Evolutionary conservation across 208 protist species (phyloP), one percentile per base, ranked within the genome.

Genomic region (Entamoeba histolytica): DNA sequence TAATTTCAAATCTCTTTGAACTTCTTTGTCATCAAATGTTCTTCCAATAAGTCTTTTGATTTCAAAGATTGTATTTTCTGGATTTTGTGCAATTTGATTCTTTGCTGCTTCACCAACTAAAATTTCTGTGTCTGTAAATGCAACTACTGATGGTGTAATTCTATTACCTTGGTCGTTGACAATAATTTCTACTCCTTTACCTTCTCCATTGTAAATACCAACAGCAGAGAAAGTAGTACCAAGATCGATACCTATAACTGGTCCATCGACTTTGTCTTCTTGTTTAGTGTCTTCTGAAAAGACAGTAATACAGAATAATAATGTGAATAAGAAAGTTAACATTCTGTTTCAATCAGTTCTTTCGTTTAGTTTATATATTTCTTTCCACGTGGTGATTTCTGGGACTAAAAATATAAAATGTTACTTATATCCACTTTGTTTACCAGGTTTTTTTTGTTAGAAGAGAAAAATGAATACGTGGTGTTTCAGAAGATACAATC

Each of bases 1-100:
- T 93, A 96, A 95, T 94, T 98, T 97, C 4, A 94, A 15, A 44
- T 95, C 94, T 12, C 91, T 91, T 61, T 91, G 49, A 55, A 94
- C 94, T 49, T 49, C 57, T 8, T n/a, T 12, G 39, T 97, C 96
- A 49, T 92, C 78, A 93, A 97, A 97, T 39, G 96, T 95, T 92
- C 96, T 95, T 47, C 97, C 97, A 93, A 98, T 97, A 3, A 98
- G 94, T 78, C 97, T 96, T 96, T 98, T 98, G 91, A 97, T 96
- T 94, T 98, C 97, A 94, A 98, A 98, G 47, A 98, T 94, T 8
- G 97, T 98, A 95, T 98, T 98, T 91, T 94, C 69, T 55, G 97
- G 97, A 94, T 98, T 98, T 95, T 97, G 95, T 31, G 97, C 95
- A 19, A 96, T 96, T 95, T 98, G 97, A 92, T 96, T 96, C 93